phyloP scores from a whole-genome alignment of 1,284 basidiomycete species.

The Heimioporus punctisporus region DNA sequence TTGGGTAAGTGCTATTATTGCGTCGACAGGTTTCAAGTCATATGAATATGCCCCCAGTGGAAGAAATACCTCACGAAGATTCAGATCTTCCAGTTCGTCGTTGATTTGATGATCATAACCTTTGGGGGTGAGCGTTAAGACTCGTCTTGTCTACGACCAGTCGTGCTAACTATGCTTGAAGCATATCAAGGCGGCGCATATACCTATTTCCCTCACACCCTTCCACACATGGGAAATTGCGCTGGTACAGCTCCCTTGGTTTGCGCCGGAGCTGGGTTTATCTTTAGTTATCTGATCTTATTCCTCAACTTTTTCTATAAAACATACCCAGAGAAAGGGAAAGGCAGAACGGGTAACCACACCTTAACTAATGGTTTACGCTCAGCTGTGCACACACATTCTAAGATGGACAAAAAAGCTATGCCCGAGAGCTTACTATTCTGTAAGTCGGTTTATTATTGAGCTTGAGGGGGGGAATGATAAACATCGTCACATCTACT shows the following conservation, averaged over 20 bases:
- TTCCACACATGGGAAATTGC: constrained; percentile 81
- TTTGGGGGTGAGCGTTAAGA: constrained; percentile 76
- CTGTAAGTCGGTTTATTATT: no score
- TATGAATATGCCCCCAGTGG: constrained; percentile 58
- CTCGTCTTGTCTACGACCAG: not conserved
- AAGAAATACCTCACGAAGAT: constrained; percentile 95
- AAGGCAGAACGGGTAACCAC: no score
- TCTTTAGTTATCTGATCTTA: constrained; percentile 87
- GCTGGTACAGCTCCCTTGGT: constrained; percentile 88
- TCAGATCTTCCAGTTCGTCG: constrained; percentile 95
- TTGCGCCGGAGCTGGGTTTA: constrained; percentile 81
- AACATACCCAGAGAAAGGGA: constrained; percentile 77
- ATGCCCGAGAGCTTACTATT: no score
- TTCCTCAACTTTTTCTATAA: constrained; percentile 91
- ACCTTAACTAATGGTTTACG: no score
- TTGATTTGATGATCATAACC: constrained; percentile 87
- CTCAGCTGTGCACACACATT: no score
- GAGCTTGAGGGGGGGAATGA: no score
- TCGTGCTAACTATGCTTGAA: constrained; percentile 32
- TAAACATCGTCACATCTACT: no score
- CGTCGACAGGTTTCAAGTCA: not conserved
- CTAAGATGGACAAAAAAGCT: no score
- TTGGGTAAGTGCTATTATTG: constrained; percentile 66
- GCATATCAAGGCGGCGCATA: constrained; percentile 84
- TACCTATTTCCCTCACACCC: constrained; percentile 54